A percentile compares a stretch with the other conserved stretches of the same genome.
phyloP scores from a whole-genome alignment of 139 green algal species.

The Chlorella sp. region DNA sequence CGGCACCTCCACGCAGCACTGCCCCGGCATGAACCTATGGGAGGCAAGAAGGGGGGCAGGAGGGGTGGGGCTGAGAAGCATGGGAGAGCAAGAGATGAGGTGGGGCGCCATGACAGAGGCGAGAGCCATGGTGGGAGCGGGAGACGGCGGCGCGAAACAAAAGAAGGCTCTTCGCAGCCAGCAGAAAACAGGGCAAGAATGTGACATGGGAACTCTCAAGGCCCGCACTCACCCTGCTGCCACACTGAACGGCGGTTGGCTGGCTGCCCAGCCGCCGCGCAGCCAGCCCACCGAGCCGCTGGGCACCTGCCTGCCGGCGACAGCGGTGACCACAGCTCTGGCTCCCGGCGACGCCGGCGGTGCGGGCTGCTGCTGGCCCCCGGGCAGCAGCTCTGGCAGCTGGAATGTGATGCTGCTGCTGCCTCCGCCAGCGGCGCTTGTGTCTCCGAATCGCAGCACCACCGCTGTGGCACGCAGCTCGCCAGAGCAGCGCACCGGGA shows the following conservation, averaged over 20 bases:
- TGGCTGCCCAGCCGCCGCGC: constrained; percentile 5
- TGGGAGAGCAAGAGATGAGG: background rate
- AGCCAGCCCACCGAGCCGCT: background rate
- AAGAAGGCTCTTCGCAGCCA: background rate
- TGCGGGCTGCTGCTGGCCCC: background rate
- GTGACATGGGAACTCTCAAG: background rate
- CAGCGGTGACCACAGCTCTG: background rate
- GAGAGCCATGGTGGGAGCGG: too few relatives aligned
- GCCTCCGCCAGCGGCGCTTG: background rate
- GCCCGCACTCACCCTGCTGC: constrained; percentile 12
- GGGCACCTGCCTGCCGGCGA: background rate
- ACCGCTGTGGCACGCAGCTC: background rate
- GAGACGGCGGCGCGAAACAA: background rate
- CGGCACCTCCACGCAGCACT: constrained; percentile 11
- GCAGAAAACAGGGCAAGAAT: background rate
- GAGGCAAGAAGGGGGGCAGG: too few relatives aligned
- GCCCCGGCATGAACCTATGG: constrained; percentile 11
- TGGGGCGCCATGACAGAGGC: background rate
- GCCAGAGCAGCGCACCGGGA: constrained; percentile 25
- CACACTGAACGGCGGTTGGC: constrained; percentile 1
- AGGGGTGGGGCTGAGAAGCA: background rate
- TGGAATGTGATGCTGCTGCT: constrained; percentile 18
- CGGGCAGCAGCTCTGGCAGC: background rate
- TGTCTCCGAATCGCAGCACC: background rate
- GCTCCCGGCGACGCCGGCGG: background rate